Conservation (phyloP, 306 rosid genomes). For the Dalbergia cultrata region DNA sequence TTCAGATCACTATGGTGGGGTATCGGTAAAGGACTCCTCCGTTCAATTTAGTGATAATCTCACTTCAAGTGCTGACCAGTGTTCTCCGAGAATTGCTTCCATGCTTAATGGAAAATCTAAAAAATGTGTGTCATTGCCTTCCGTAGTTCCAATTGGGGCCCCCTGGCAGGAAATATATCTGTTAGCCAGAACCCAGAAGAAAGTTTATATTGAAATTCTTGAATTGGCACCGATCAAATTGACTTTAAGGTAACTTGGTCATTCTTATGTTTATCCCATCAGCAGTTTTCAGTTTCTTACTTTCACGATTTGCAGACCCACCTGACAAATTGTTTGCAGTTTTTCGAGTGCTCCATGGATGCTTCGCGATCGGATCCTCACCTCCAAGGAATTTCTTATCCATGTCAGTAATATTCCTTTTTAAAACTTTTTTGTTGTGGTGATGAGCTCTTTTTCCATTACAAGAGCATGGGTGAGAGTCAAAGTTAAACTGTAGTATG, state of each 20-base stretch:
- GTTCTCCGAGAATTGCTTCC: slow-evolving; percentile 51
- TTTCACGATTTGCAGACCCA: slow-evolving; percentile 23
- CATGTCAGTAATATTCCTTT: slow-evolving; percentile 67
- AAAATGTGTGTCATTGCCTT: slow-evolving; percentile 60
- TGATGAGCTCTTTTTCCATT: slow-evolving; percentile 8
- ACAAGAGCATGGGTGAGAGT: neutral
- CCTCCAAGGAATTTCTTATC: slow-evolving; percentile 79
- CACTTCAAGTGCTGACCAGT: slow-evolving; percentile 52
- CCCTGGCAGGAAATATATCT: slow-evolving; percentile 96
- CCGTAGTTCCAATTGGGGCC: slow-evolving; percentile 90
- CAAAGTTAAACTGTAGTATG: slow-evolving; percentile 2
- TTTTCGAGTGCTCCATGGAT: slow-evolving; percentile 97
- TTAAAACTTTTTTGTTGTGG: neutral
- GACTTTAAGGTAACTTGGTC: slow-evolving; percentile 70
- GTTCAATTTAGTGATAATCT: slow-evolving; percentile 52
- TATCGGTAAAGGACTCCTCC: slow-evolving; percentile 50
- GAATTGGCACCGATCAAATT: slow-evolving; percentile 85
- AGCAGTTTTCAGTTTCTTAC: slow-evolving; percentile 30
- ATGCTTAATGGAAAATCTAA: slow-evolving; percentile 51
- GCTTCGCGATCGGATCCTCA: slow-evolving; percentile 74
- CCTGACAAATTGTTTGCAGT: slow-evolving; percentile 59
- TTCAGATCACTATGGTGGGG: slow-evolving; percentile 56
- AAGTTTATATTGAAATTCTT: slow-evolving; percentile 84
- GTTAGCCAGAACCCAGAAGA: slow-evolving; percentile 88
- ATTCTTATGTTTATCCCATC: slow-evolving; percentile 23